Conservation (phyloP, 176 grass and related monocot genomes). For the Oryza punctata region DNA sequence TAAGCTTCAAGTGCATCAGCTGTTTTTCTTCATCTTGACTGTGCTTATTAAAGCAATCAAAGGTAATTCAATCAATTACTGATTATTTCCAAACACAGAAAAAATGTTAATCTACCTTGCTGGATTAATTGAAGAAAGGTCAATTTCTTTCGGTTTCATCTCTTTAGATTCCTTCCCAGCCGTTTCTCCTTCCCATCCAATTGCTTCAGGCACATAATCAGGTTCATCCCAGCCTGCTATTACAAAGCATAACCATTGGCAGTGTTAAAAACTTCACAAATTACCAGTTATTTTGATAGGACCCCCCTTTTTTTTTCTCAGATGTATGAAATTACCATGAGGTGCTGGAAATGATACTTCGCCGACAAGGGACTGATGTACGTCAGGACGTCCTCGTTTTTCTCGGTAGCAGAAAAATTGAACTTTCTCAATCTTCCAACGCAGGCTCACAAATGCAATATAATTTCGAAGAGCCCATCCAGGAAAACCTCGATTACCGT, state of each 20-base stretch:
- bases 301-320: not conserved
- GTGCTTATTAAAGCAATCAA: constrained; percentile 32
- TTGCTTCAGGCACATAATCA: constrained; percentile 72
- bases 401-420: constrained; percentile 93
- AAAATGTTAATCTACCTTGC: constrained; percentile 49
- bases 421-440: constrained; percentile 65
- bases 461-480: constrained; percentile 92
- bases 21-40: constrained; percentile 72
- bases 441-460: constrained; percentile 64
- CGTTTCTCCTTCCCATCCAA: constrained; percentile 77
- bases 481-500: constrained; percentile 60
- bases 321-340: constrained; percentile 52
- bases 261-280: constrained; percentile 21
- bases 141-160: constrained; percentile 47
- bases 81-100: constrained; percentile 5
- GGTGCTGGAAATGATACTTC: constrained; percentile 65
- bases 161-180: constrained; percentile 39
- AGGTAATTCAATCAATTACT: constrained; percentile 20
- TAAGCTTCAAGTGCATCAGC: constrained; percentile 93
- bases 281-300: not conserved
- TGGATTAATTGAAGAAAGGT: constrained; percentile 70
- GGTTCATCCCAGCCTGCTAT: constrained; percentile 58
- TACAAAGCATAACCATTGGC: not conserved
- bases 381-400: constrained; percentile 49
- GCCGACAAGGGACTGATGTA: constrained; percentile 66